Evolutionary conservation across 257 asterid genomes (phyloP).

Genomic region (Nicotiana sylvestris): DNA sequence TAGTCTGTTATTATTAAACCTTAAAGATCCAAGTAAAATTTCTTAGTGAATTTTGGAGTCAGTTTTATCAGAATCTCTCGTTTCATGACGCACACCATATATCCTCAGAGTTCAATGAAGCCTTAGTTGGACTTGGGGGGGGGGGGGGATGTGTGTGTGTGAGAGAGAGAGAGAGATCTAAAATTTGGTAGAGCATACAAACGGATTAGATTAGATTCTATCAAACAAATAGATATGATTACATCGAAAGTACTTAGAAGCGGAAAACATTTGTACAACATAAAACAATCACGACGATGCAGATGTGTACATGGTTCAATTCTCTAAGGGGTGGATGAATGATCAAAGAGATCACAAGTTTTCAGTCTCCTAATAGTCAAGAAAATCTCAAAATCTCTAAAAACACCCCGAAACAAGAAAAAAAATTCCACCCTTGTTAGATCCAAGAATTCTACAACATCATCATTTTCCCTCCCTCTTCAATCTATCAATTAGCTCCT

Average conservation of each 20-base stretch:
- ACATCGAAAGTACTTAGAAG: background rate
- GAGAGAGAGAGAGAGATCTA: too few relatives aligned
- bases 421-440: background rate
- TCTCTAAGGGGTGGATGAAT: background rate
- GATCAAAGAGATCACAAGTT: background rate
- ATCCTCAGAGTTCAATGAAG: background rate
- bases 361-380: background rate
- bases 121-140: background rate
- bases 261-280: slow-evolving; percentile 13
- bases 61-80: background rate
- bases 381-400: slow-evolving; percentile 4
- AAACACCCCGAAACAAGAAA: slow-evolving; percentile 3
- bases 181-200: background rate
- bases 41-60: background rate
- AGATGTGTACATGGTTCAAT: background rate
- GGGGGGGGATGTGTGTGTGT: too few relatives aligned
- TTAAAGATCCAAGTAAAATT: background rate
- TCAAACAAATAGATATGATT: background rate
- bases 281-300: background rate
- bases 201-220: background rate
- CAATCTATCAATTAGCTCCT: background rate
- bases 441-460: background rate
- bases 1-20: background rate
- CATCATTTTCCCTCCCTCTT: background rate
- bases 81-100: background rate